These are phyloP conservation scores for Mitragyna speciosa DNA, from an alignment of 257 asterid genomes.

Conservation along the genomic window DNA sequence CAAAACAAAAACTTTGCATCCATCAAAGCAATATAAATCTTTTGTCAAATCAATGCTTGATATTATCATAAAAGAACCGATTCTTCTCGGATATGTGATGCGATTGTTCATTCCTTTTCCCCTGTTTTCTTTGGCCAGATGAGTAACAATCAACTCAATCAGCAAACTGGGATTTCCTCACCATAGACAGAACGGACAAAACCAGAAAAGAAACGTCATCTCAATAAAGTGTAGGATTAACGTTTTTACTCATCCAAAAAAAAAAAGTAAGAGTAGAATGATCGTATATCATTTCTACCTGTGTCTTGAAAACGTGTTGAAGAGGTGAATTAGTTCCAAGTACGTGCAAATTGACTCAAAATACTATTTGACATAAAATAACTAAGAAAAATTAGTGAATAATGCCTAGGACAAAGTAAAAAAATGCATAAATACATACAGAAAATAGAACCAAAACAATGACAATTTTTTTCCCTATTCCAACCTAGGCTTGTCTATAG, in stretches of 20 bases:
- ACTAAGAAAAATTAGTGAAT: too few species aligned
- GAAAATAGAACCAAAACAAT: too few species aligned
- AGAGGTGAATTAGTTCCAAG: too few species aligned
- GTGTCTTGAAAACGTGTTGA: too few species aligned
- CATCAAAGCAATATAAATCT: neutral
- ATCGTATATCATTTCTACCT: too few species aligned
- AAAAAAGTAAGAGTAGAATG: too few species aligned
- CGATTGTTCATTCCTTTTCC: neutral
- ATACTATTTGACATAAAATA: too few species aligned
- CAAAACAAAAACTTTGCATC: neutral
- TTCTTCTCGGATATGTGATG: neutral
- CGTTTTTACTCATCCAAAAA: too few species aligned
- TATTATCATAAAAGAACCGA: neutral
- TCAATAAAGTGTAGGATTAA: neutral
- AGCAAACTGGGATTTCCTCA: neutral
- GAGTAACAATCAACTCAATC: neutral
- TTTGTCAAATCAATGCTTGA: neutral
- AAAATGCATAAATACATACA: neutral
- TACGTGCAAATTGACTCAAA: neutral
- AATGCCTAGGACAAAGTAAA: neutral
- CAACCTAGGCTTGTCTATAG: too few species aligned
- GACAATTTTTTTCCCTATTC: too few species aligned
- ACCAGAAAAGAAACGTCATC: neutral
- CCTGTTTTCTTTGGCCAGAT: neutral
- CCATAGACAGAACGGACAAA: constrained; percentile 3